Evolutionary conservation across 2,329 filamentous ascomycete genomes (phyloP).

Genomic region (Westerdykella aurantiaca): DNA sequence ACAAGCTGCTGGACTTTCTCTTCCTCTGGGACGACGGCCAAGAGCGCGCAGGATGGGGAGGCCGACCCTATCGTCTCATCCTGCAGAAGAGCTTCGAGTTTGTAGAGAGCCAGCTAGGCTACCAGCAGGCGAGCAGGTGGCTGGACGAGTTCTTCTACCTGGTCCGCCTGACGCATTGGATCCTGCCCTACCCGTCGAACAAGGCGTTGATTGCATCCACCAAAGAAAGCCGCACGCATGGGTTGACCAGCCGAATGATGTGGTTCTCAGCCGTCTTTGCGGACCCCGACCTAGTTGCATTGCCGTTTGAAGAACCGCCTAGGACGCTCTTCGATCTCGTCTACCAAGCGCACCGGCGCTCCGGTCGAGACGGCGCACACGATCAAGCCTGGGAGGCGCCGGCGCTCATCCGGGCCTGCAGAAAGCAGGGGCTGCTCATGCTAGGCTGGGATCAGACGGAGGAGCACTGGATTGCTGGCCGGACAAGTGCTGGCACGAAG

Average conservation of each 20-base stretch:
- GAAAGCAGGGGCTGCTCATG: too few relatives aligned
- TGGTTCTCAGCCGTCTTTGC: conserved; percentile 3
- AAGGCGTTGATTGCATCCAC: conserved; percentile 1
- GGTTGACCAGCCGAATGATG: conserved; percentile 1
- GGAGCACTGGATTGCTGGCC: neutral
- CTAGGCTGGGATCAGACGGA: neutral
- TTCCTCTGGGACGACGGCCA: too few relatives aligned
- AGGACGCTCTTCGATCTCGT: neutral
- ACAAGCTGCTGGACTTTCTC: too few relatives aligned
- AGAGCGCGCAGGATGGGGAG: too few relatives aligned
- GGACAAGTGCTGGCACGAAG: neutral
- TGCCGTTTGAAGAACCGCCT: neutral
- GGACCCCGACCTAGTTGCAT: neutral
- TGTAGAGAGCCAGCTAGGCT: too few relatives aligned
- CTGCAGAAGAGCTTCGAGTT: too few relatives aligned
- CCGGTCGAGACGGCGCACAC: neutral
- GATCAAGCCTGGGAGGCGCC: neutral
- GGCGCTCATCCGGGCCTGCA: neutral
- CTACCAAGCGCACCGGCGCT: neutral
- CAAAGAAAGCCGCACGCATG: neutral
- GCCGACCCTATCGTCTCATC: too few relatives aligned
- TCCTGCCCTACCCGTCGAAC: conserved; percentile 3
- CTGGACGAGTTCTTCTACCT: too few relatives aligned
- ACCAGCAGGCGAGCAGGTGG: too few relatives aligned
- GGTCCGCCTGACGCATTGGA: conserved; percentile 2